Evolutionary conservation across 2,329 filamentous ascomycete species (phyloP), one percentile per base, ranked within the genome.

Genomic region (Gremmenia infestans): DNA sequence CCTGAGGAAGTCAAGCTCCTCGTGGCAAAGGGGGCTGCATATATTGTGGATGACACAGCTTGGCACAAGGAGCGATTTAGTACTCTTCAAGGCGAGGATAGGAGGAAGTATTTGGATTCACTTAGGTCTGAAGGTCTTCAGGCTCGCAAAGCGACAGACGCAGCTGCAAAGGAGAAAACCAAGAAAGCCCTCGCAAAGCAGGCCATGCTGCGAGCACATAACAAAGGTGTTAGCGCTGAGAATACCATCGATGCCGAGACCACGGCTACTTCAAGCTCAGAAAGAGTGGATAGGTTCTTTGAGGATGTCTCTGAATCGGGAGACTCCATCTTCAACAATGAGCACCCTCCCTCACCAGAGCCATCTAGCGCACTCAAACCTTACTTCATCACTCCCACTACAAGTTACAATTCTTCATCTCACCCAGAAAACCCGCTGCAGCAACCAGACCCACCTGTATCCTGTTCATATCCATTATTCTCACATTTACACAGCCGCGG

Each of bases 1-100:
- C 87, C 90, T 1, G 94, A 97, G 74, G 94, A 99, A 76, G 92
- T 87, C 4, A 81, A 85, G 61, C 74, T 94, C 53, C 80, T 99
- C 28, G 85, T 96, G 56, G 86, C 91, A 63, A 87, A 86, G 64
- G 84, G 82, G 57, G 82, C 85, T 64, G 93, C 85, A 43, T 90
- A 87, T 72, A 79, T 96, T 63, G 85, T 93, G 65, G 90, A 97
- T 70, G 92, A 96, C 72, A 78, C 79, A 52, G 77, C 80, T 52
- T 83, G 82, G 62, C 94, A 97, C 72, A 78, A 81, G 39, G 70
- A 80, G 40, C 81, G 79, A 48, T 80, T 96, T 62, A 74, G 79
- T 52, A 76, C 78, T 32, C 74, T 87, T 61, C 76, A 81, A 60
- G 76, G 79, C 12, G 74, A 78, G 54, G 78, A 86, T 55, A 81